Evolutionary conservation across 768 basidiomycete genomes (phyloP), one percentile per base, ranked within the genome.

Genomic region (Pisolithus microcarpus): DNA sequence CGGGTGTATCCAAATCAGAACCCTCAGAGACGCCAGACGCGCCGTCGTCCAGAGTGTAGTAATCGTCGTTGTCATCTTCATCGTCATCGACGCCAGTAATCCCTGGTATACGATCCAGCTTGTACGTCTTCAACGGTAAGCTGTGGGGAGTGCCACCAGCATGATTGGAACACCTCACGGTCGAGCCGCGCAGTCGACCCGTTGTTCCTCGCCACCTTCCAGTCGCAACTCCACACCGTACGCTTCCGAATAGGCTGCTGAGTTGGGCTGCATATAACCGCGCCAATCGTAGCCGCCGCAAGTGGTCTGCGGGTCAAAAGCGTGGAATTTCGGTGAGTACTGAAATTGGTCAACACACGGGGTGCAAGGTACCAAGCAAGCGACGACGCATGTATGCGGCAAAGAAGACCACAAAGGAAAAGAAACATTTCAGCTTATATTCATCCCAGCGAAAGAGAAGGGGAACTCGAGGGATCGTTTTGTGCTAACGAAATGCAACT

Each of bases 341-440:
- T 50, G 50, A 19, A 48, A 43, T 42, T 45, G 34, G 13, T 15
- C 13, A 11, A 34, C 11, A 11, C 34, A 13, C 11, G 34, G 34
- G 5, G 19, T 43, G 40, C 38, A 39, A 39, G 46, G 45, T 23
- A 31, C 53, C 46, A 46, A 34, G 46, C 24, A 49, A 37, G 39
- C 42, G 44, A 56, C 8, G 30, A 30, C 1, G 30, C 30, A 7
- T 30, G 10, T 40, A 53, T 42, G 48, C 58, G 18, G 40, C 34
- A 59, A 49, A 66, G 64, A 70, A 74, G 71, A 72, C 71, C 63
- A n/a, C n/a, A 77, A 70, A 72, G n/a, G 53, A 56, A 77, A 75
- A 74, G 76, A 72, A 71, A 68, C 74, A 77, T 75, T 91, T 91
- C 79, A 93, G 89, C 82, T 88, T 90, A 82, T 69, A 74, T 75